Base-by-base conservation (phyloP, 2,329 filamentous ascomycete genomes). In the Hymenoscyphus albidus region DNA sequence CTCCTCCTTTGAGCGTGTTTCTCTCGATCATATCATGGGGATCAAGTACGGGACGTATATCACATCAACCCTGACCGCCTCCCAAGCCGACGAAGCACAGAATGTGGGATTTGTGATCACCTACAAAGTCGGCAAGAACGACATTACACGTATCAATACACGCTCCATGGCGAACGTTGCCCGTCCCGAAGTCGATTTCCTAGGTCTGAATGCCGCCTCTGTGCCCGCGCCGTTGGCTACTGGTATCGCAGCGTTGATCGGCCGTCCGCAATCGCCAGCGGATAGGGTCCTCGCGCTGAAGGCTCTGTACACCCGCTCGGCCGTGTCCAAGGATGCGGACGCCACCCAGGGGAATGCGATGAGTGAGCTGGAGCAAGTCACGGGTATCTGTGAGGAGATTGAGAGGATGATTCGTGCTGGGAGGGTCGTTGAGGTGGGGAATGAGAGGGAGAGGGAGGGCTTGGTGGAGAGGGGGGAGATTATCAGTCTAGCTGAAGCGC, bases 31-130 rank as follows among this genome's bases (percentile, higher is more conserved):
- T 64, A 80, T 99, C 42, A 83, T 84, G 1, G 82, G 83, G 31
- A 86, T 99, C 70, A 88, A 88, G 73, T 85, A 88, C 66, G 95
- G 95, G 22, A 89, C 92, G 0, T 99, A 98, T 73, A 90, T 99
- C 73, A 97, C 93, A 0, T 94, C 90, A 2, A 95, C 92, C 0
- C 83, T 97, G 5, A 92, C 92, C 0, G 80, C 88, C 1, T 82
- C 87, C 0, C 91, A 97, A 73, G 85, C 86, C 69, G 90, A 97
- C 69, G 89, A 92, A 75, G 79, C 81, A 61, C 88, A 85, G 74
- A 98, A 98, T 70, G 86, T 96, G 0, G 95, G 95, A 0, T 85
- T 98, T 62, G 84, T 96, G 1, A 79, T 99, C 9, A 84, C 85
- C 13, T 98, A 96, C 75, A 83, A 86, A 67, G 86, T 90, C 0